phyloP scores from a whole-genome alignment of 345 rosid genomes.

The Psidium guajava region DNA sequence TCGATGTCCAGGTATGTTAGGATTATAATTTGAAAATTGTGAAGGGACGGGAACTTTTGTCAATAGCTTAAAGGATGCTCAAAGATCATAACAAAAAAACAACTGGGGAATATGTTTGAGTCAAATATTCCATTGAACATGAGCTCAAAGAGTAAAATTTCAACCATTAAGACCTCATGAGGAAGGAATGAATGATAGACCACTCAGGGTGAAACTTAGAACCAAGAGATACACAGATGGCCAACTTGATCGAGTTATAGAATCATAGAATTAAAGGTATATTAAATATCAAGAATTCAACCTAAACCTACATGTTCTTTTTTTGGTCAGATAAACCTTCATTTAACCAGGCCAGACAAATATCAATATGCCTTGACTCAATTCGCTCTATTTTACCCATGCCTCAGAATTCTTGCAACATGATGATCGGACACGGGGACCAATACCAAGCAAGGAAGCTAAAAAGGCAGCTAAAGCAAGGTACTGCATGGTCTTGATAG shows the following conservation, averaged over 20 bases:
- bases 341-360: not conserved
- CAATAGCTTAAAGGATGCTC: not conserved
- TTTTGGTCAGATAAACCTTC: not conserved
- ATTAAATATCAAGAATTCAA: not conserved
- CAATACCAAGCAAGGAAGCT: not conserved
- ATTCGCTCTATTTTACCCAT: not conserved
- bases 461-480: not conserved
- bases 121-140: not conserved
- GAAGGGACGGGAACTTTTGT: not conserved
- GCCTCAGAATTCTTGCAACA: not conserved
- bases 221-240: not conserved
- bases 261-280: not conserved
- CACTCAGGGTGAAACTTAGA: not conserved
- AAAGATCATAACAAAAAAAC: not conserved
- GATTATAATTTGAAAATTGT: conserved; percentile 1
- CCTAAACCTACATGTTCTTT: not conserved
- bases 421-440: not conserved
- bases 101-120: not conserved
- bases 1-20: not conserved
- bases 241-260: not conserved
- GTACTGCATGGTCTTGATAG: not conserved
- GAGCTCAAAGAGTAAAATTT: not conserved
- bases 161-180: not conserved
- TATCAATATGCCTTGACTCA: not conserved
- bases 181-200: not conserved